Evolutionary conservation across 2,329 filamentous ascomycete species (phyloP).

Genomic region (Neofusicoccum umdonicola): DNA sequence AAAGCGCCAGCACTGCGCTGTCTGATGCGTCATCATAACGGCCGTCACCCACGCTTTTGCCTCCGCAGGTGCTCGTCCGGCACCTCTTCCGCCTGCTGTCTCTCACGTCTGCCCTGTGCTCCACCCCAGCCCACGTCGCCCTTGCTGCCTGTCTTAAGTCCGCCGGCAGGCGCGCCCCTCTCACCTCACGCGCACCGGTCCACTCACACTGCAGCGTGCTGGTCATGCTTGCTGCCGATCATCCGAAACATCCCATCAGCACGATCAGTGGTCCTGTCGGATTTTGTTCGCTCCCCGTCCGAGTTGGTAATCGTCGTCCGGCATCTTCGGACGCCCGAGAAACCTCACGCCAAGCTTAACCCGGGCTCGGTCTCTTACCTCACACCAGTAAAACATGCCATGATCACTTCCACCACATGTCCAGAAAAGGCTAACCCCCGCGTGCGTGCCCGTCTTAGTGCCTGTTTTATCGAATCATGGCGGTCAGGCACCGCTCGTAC

Average conservation of each 20-base stretch:
- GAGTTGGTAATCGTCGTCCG: constrained; percentile 1
- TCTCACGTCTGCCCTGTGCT: background rate
- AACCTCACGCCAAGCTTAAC: constrained; percentile 5
- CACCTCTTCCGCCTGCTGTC: background rate
- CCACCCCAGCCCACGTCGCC: background rate
- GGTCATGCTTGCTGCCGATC: constrained; percentile 14
- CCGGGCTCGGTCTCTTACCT: background rate
- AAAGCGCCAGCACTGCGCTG: background rate
- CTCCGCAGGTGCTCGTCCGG: background rate
- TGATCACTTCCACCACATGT: background rate
- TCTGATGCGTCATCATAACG: constrained; percentile 4
- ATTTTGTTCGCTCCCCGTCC: background rate
- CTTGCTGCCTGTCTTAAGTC: background rate
- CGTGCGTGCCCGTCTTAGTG: constrained; percentile 7
- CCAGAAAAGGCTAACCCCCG: constrained; percentile 12
- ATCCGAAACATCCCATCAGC: constrained; percentile 6
- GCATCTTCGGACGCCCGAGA: constrained; percentile 5
- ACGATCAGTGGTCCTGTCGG: background rate
- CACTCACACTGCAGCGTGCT: constrained; percentile 4
- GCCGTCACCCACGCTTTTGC: background rate
- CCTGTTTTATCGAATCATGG: constrained; percentile 12
- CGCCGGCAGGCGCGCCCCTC: background rate
- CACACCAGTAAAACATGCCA: constrained; percentile 12
- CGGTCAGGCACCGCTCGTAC: constrained; percentile 19
- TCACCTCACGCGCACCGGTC: background rate